A percentile compares a stretch with the other conserved stretches of the same genome.
Evolutionary conservation across 805 yeast species (phyloP).

Genomic region (Wickerhamomyces silvicola): DNA sequence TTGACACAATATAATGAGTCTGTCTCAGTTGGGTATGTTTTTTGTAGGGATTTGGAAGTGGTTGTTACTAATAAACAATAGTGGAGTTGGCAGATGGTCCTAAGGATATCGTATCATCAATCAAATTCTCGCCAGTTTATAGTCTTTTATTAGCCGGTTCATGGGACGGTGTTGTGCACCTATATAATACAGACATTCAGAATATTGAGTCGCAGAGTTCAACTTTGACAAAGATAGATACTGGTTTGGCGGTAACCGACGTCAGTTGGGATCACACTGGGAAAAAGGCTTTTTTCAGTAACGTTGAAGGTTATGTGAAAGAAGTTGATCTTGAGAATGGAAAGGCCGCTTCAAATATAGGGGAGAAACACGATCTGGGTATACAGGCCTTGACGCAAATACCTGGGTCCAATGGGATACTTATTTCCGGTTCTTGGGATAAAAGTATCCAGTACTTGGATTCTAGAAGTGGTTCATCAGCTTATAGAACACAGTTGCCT

Average conservation of each 20-base stretch:
- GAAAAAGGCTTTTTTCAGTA: slow-evolving; percentile 37
- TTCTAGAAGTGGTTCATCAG: slow-evolving; percentile 21
- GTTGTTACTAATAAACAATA: background rate
- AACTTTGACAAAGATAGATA: slow-evolving; percentile 20
- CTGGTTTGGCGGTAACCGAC: slow-evolving; percentile 14
- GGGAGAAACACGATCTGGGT: slow-evolving; percentile 33
- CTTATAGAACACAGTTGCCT: slow-evolving; percentile 22
- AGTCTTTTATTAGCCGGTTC: slow-evolving; percentile 42
- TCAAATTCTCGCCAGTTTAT: slow-evolving; percentile 31
- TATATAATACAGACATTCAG: slow-evolving; percentile 32
- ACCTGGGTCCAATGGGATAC: slow-evolving; percentile 20
- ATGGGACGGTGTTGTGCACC: slow-evolving; percentile 49
- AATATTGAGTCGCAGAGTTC: slow-evolving; percentile 23
- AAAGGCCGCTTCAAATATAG: slow-evolving; percentile 17
- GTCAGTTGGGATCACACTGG: slow-evolving; percentile 16
- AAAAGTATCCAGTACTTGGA: slow-evolving; percentile 44
- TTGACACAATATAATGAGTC: too few species aligned
- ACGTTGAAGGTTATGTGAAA: slow-evolving; percentile 48
- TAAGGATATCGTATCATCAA: slow-evolving; percentile 36
- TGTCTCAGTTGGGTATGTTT: too few species aligned
- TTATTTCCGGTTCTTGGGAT: slow-evolving; percentile 62
- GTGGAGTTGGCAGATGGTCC: slow-evolving; percentile 22
- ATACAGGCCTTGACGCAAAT: slow-evolving; percentile 27
- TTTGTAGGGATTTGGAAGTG: too few species aligned
- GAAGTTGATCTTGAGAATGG: slow-evolving; percentile 46